Base-by-base conservation (phyloP, 768 basidiomycete species). In the Tulasnella sp. region DNA sequence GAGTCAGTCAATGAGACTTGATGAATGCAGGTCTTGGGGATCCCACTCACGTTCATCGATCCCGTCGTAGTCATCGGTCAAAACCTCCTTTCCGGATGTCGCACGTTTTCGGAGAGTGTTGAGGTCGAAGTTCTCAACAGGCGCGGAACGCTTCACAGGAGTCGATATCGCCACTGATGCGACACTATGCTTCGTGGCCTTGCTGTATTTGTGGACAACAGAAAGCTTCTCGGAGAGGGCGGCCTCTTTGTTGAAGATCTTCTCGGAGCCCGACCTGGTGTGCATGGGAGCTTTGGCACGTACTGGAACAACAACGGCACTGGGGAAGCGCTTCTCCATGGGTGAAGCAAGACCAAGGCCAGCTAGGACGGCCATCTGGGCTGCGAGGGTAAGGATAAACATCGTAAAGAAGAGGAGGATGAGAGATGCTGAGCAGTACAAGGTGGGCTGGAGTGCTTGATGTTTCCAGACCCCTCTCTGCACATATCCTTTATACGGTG, bases 1-100 rank as follows among this genome's bases (percentile, higher is more conserved):
- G 19, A 54, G 27, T 34, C 27, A 34, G 3, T 13, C 15, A 24
- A 38, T 32, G n/a, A 17, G 13, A 34, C 11, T 26, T n/a, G 11
- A 24, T 11, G 24, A n/a, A 15, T 23, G 19, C 49, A 51, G 15
- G 13, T 48, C 26, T 9, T 49, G 48, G 21, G 50, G 50, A 8
- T 29, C 50, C 24, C 32, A 54, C 27, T 54, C 27, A 41, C 27
- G 52, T 34, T 54, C 52, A 54, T 54, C 52, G 24, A 54, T 54
- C 3, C 19, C 21, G n/a, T 54, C 52, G 30, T 29, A 54, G 29
- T 30, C 52, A n/a, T 54, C 52, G 19, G 52, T 54, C 52, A 54
- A 54, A 32, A 9, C 3, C 9, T 54, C 52, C 15, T 30, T 54
- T 15, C 52, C 52, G n/a, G 27, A 30, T 24, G 8, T 3, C 27